These are phyloP conservation scores for Coemansia reversa DNA, from an alignment of 192 early-diverging fungal genomes.

Conservation along the genomic window DNA sequence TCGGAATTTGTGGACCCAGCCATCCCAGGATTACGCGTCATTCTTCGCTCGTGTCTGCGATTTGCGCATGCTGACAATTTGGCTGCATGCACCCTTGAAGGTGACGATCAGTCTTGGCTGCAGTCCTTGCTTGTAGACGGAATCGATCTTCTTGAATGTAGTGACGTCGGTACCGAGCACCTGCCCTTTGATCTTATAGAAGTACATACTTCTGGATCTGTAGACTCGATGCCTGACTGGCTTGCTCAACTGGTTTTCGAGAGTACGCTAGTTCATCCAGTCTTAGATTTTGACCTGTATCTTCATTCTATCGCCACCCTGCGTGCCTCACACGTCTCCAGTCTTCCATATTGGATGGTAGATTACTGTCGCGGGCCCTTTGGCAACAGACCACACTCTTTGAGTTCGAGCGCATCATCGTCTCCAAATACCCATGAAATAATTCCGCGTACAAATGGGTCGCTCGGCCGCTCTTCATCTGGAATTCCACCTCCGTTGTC, in stretches of 20 bases:
- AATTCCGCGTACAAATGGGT: not conserved
- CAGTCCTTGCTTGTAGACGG: constrained; percentile 7
- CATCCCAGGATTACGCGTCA: constrained; percentile 18
- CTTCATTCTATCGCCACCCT: constrained; percentile 34
- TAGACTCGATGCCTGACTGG: constrained; percentile 33
- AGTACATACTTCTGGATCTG: constrained; percentile 18
- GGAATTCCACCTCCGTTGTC: constrained; percentile 16
- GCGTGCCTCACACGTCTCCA: constrained; percentile 3
- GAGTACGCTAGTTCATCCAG: constrained; percentile 29
- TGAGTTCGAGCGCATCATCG: not conserved
- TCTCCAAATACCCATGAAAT: not conserved
- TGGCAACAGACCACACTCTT: not conserved
- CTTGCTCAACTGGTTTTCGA: constrained; percentile 47
- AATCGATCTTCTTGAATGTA: not conserved
- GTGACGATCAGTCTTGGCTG: constrained; percentile 11
- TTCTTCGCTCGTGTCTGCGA: constrained; percentile 24
- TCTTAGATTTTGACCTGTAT: constrained; percentile 52
- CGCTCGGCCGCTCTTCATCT: constrained; percentile 2
- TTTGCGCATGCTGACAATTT: constrained; percentile 10
- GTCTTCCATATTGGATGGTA: constrained; percentile 47
- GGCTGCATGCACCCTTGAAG: constrained; percentile 1
- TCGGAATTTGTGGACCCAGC: constrained; percentile 31
- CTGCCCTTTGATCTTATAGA: constrained; percentile 34
- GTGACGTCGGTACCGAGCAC: not conserved
- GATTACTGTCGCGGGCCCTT: constrained; percentile 29